phyloP scores from a whole-genome alignment of 345 rosid genomes.

The Syzygium aqueum region DNA sequence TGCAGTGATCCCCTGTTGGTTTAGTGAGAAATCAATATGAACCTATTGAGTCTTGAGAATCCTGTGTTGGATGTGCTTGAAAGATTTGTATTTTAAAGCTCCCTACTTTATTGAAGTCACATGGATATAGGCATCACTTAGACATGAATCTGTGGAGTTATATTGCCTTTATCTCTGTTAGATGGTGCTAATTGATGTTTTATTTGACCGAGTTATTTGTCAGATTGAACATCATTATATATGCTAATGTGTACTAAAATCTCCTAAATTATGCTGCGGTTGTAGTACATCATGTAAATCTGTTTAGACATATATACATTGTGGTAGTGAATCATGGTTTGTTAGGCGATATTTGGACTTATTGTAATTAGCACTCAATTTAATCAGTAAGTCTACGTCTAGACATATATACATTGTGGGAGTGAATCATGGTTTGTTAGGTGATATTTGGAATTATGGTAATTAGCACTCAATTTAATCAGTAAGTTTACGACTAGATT shows the following conservation, averaged over 20 bases:
- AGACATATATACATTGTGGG: not conserved
- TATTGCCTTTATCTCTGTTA: not conserved
- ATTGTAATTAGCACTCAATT: not conserved
- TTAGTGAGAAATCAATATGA: not conserved
- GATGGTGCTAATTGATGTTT: not conserved
- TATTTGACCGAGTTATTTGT: not conserved
- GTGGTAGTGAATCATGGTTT: not conserved
- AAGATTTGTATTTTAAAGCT: not conserved
- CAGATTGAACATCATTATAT: not conserved
- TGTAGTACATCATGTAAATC: not conserved
- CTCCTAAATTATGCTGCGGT: not conserved
- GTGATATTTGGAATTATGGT: not conserved
- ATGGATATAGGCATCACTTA: not conserved
- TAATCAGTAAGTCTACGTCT: not conserved
- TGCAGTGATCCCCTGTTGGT: not conserved
- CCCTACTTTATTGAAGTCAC: not conserved
- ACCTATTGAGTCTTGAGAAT: not conserved
- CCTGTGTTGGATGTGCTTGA: not conserved
- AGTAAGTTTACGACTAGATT: not conserved
- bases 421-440: not conserved
- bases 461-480: not conserved
- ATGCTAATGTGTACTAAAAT: not conserved
- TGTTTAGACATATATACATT: not conserved
- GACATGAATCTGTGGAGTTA: not conserved
- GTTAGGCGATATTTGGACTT: not conserved